Evolutionary conservation across 2,329 filamentous ascomycete genomes (phyloP).

Genomic region (Trichoderma endophyticum): DNA sequence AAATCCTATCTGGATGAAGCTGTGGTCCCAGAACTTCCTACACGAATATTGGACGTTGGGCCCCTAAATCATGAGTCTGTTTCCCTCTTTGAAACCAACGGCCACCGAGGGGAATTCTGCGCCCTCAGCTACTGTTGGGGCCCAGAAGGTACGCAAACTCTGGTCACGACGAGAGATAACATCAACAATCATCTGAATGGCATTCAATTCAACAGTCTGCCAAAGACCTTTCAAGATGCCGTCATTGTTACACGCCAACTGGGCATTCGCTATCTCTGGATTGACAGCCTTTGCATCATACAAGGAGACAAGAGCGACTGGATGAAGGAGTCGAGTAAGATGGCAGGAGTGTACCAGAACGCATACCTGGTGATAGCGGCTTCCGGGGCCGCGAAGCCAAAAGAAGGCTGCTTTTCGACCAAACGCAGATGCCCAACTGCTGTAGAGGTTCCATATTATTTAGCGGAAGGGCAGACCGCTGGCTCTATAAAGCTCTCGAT

Average conservation of each 20-base stretch:
- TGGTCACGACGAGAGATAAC: not conserved
- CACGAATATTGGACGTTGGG: not conserved
- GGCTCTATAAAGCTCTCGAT: not conserved
- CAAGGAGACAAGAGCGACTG: not conserved
- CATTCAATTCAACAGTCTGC: not conserved
- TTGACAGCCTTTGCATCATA: not conserved
- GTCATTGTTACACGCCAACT: not conserved
- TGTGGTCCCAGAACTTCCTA: not conserved
- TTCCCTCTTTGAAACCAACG: not conserved
- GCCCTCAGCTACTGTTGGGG: not conserved
- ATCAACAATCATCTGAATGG: not conserved
- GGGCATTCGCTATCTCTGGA: not conserved
- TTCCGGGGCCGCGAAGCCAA: not conserved
- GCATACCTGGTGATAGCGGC: not conserved
- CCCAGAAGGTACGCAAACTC: not conserved
- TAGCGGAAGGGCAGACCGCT: fast-evolving
- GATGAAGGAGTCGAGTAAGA: not conserved
- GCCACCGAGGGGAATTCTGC: not conserved
- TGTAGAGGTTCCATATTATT: not conserved
- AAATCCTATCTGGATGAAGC: fast-evolving
- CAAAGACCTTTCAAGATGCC: not conserved
- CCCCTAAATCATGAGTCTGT: not conserved
- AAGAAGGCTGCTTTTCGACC: not conserved
- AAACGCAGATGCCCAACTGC: not conserved
- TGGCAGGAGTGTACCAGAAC: not conserved